Percentiles rank a stretch among this genome's conserved stretches.
phyloP scores from a whole-genome alignment of 768 basidiomycete species.

The Boletus sp. region DNA sequence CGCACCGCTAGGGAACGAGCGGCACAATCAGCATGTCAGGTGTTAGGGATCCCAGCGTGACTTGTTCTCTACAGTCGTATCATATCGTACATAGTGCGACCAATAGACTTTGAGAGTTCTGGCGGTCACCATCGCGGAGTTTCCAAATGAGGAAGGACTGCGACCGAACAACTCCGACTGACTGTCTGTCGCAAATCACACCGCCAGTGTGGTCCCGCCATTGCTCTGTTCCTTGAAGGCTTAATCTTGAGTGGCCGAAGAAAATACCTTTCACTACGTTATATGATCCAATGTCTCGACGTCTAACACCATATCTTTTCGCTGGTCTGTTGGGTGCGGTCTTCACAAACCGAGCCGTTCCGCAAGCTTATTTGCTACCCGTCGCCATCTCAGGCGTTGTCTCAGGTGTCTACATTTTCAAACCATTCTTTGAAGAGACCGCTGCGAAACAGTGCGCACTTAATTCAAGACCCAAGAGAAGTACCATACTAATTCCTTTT shows the following conservation, averaged over 20 bases:
- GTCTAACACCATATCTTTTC: conserved; percentile 49
- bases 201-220: neutral
- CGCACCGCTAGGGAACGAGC: conserved; percentile 48
- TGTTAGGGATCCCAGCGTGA: conserved; percentile 19
- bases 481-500: conserved; percentile 1
- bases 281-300: conserved; percentile 32
- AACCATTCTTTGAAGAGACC: conserved; percentile 39
- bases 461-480: neutral
- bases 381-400: conserved; percentile 43
- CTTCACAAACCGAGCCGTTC: neutral
- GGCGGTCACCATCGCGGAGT: conserved; percentile 25
- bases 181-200: too few relatives aligned
- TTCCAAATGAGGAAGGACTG: conserved; percentile 20
- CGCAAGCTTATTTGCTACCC: neutral
- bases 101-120: neutral
- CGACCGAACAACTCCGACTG: neutral
- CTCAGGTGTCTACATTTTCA: conserved; percentile 69
- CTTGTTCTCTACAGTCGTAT: neutral
- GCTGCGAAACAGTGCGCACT: conserved; percentile 14
- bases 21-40: conserved; percentile 43
- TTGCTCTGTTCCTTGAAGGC: neutral
- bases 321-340: conserved; percentile 56
- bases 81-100: neutral
- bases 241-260: neutral
- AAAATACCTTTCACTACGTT: neutral